Conservation (phyloP, 495 filamentous ascomycete genomes). For the Parathielavia hyrcaniae region DNA sequence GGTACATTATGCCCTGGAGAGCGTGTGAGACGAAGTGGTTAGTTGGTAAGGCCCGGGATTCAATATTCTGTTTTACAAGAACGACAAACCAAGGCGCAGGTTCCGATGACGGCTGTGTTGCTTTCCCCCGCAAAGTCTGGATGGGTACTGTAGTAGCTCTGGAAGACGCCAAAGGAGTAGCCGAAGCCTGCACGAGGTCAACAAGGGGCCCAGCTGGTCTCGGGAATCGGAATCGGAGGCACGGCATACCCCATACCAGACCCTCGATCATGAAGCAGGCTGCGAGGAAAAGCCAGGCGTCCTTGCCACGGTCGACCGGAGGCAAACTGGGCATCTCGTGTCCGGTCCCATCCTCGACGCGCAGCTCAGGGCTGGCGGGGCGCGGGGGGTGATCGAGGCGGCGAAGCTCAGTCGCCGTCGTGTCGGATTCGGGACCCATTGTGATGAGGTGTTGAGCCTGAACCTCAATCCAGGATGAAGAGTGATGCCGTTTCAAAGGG, state of each 20-base stretch:
- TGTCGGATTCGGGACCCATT: neutral
- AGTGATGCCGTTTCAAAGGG: neutral
- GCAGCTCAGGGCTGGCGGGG: conserved; percentile 1
- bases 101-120: conserved; percentile 42
- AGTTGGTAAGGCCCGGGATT: neutral
- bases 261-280: conserved; percentile 58
- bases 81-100: conserved; percentile 33
- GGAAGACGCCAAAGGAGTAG: conserved; percentile 52
- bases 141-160: conserved; percentile 43
- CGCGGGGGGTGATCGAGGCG: neutral
- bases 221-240: neutral
- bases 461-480: neutral
- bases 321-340: conserved; percentile 45
- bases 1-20: conserved; percentile 45
- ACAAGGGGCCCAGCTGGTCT: neutral
- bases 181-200: conserved; percentile 49
- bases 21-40: neutral
- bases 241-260: conserved; percentile 55
- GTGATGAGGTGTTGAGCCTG: neutral
- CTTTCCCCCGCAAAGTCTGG: conserved; percentile 33
- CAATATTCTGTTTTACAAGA: too few species aligned
- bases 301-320: conserved; percentile 52
- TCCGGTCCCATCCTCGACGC: conserved; percentile 1
- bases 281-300: conserved; percentile 60
- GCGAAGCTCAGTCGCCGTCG: conserved; percentile 7